Percentiles rank a stretch among this genome's conserved stretches.
Evolutionary conservation across 345 rosid species (phyloP).

Genomic region (Cardamine chenopodiifolia): DNA sequence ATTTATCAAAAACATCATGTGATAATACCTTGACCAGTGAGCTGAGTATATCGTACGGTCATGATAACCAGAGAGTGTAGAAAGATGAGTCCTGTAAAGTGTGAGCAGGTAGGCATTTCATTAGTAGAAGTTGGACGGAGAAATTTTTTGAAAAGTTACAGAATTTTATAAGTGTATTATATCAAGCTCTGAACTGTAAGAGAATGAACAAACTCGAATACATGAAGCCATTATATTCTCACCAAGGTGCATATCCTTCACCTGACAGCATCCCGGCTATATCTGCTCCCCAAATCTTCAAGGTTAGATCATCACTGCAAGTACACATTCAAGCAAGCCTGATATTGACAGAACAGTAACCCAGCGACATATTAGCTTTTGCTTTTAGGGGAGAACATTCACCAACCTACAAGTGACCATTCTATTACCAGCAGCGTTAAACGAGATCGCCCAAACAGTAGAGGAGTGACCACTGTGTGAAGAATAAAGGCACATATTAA

Average conservation of each 20-base stretch:
- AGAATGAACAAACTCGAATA: conserved; percentile 23
- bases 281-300: conserved; percentile 86
- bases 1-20: not conserved
- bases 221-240: conserved; percentile 43
- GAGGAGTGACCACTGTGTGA: conserved; percentile 84
- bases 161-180: conserved; percentile 3
- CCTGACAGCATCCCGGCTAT: conserved; percentile 59
- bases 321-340: conserved; percentile 37
- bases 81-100: conserved; percentile 72
- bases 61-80: conserved; percentile 92
- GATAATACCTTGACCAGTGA: conserved; percentile 90
- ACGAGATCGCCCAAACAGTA: conserved; percentile 83
- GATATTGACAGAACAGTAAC: conserved; percentile 23
- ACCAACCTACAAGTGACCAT: conserved; percentile 92
- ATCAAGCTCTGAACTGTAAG: not conserved
- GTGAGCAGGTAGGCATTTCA: conserved; percentile 10
- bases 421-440: conserved; percentile 81
- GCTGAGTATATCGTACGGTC: conserved; percentile 91
- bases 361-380: not conserved
- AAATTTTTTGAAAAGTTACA: not conserved
- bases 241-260: conserved; percentile 79
- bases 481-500: conserved; percentile 25
- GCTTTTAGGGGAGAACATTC: not conserved
- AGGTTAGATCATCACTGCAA: conserved; percentile 93
- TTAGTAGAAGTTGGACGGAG: not conserved